These are phyloP conservation scores for Xylariaceae sp. DNA, from an alignment of 2,329 filamentous ascomycete genomes.

Conservation along the genomic window DNA sequence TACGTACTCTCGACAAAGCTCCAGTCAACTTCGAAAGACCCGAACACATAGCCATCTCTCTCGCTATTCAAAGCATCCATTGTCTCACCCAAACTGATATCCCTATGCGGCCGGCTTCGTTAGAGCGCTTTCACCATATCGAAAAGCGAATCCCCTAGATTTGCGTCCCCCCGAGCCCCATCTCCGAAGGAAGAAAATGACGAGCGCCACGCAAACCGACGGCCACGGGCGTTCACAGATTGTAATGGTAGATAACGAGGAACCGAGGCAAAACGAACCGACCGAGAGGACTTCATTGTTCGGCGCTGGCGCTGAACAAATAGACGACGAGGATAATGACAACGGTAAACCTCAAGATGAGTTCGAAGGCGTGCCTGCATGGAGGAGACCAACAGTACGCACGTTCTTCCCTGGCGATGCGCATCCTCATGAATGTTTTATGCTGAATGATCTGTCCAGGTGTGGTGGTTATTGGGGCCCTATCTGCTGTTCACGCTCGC, in stretches of 20 bases:
- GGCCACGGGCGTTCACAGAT: slow-evolving; percentile 18
- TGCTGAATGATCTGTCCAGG: slow-evolving; percentile 43
- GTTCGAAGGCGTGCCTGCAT: slow-evolving; percentile 59
- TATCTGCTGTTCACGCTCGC: slow-evolving; percentile 80
- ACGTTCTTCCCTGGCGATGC: not conserved
- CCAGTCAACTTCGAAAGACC: too few species aligned
- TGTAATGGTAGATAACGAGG: slow-evolving; percentile 25
- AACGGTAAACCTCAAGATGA: slow-evolving; percentile 49
- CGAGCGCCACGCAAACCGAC: slow-evolving; percentile 20
- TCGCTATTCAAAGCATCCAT: too few species aligned
- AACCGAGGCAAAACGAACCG: slow-evolving; percentile 12
- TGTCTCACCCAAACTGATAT: too few species aligned
- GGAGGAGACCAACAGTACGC: slow-evolving; percentile 58
- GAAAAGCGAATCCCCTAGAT: too few species aligned
- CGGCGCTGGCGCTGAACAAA: slow-evolving; percentile 24
- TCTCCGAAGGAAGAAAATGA: slow-evolving; percentile 16
- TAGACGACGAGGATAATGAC: slow-evolving; percentile 13
- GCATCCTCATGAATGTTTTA: not conserved
- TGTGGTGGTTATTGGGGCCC: slow-evolving; percentile 78
- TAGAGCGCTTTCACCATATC: too few species aligned
- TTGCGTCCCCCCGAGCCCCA: not conserved
- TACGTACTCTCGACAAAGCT: too few species aligned
- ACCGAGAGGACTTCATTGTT: slow-evolving; percentile 40
- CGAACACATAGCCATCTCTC: too few species aligned
- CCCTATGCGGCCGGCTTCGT: too few species aligned